phyloP scores from a whole-genome alignment of 1,139 yeast genomes.

The Taiozyma sp. region DNA sequence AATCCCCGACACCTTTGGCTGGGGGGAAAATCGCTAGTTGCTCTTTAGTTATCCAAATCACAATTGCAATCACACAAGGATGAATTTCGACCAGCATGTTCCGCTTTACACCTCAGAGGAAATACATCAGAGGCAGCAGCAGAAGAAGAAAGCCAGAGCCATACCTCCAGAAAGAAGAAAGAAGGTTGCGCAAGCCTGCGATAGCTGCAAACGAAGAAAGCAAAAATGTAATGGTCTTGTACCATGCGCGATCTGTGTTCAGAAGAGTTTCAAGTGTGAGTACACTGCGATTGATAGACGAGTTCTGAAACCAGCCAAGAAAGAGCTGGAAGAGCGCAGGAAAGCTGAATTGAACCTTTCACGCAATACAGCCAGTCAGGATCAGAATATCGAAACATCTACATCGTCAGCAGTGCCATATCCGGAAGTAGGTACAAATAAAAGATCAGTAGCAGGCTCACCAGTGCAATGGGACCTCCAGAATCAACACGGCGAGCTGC shows the following conservation, averaged over 20 bases:
- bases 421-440: not conserved
- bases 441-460: not conserved
- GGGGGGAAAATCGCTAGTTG: too few relatives aligned
- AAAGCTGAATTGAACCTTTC: not conserved
- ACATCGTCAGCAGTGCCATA: not conserved
- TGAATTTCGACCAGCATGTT: not conserved
- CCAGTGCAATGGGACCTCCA: not conserved
- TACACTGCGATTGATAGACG: constrained; percentile 21
- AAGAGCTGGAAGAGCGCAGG: constrained; percentile 3
- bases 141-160: constrained; percentile 17
- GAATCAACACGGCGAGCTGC: not conserved
- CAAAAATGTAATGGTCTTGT: constrained; percentile 63
- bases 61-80: not conserved
- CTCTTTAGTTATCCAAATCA: too few relatives aligned
- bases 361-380: not conserved
- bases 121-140: not conserved
- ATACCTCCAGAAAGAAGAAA: constrained; percentile 24
- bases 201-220: constrained; percentile 59
- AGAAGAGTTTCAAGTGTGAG: constrained; percentile 26
- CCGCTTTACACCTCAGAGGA: not conserved
- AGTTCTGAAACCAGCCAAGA: constrained; percentile 18
- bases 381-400: not conserved
- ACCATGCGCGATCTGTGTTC: constrained; percentile 58
- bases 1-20: too few relatives aligned
- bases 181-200: constrained; percentile 39